These are phyloP conservation scores for Halteria grandinella DNA, from an alignment of 73 alveolate genomes.

Conservation along the genomic window DNA sequence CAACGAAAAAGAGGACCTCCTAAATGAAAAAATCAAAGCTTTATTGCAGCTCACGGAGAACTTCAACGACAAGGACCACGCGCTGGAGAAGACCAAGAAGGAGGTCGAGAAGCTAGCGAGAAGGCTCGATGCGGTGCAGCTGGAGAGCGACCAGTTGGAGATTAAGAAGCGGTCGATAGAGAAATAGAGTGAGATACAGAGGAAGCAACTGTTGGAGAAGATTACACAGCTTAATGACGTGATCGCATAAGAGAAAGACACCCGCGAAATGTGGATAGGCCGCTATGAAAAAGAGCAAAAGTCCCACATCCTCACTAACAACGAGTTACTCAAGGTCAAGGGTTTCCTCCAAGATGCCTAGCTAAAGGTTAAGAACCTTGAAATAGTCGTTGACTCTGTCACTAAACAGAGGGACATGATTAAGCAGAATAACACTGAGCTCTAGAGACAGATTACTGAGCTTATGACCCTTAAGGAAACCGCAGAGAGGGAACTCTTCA, in stretches of 20 bases:
- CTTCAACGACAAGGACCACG: conserved; percentile 33
- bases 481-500: conserved; percentile 45
- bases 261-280: conserved; percentile 60
- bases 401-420: background rate
- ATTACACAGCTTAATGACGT: conserved; percentile 41
- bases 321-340: conserved; percentile 19
- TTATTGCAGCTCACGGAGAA: background rate
- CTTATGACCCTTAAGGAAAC: conserved; percentile 33
- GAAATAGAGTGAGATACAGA: conserved; percentile 32
- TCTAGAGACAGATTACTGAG: background rate
- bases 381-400: conserved; percentile 18
- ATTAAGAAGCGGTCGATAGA: conserved; percentile 42
- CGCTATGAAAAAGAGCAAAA: conserved; percentile 53
- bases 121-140: conserved; percentile 20
- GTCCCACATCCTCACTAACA: conserved; percentile 30
- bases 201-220: conserved; percentile 40
- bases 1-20: conserved; percentile 42
- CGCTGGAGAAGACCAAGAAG: conserved; percentile 32
- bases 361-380: conserved; percentile 24
- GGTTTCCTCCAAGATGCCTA: conserved; percentile 20
- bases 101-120: conserved; percentile 52
- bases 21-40: conserved; percentile 3
- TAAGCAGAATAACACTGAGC: conserved; percentile 13
- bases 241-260: conserved; percentile 55
- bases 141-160: conserved; percentile 37